phyloP scores from a whole-genome alignment of 768 basidiomycete species.

The Nevesoporus exiguus region DNA sequence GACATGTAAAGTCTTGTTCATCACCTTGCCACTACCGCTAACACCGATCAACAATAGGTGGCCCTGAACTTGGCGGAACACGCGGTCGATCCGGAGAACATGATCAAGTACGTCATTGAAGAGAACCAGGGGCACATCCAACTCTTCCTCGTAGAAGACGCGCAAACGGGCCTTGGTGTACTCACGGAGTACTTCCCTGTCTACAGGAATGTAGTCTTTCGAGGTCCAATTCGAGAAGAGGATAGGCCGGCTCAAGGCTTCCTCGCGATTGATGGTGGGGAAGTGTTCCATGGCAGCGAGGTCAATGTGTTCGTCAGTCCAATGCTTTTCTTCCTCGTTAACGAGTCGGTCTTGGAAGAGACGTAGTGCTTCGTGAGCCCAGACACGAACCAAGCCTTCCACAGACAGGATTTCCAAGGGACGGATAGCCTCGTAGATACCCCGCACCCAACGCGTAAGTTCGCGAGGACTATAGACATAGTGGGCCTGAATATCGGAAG shows the following conservation, averaged over 20 bases:
- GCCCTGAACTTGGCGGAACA: slow-evolving; percentile 97
- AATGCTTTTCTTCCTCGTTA: slow-evolving; percentile 83
- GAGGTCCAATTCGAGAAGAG: slow-evolving; percentile 99
- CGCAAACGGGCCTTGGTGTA: slow-evolving; percentile 95
- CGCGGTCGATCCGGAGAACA: slow-evolving; percentile 95
- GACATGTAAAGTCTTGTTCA: slow-evolving; percentile 7
- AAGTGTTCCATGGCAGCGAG: slow-evolving; percentile 81
- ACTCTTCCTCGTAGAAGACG: slow-evolving; percentile 99
- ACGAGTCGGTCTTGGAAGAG: slow-evolving; percentile 98
- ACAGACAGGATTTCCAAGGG: slow-evolving; percentile 91
- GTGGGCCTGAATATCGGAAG: slow-evolving; percentile 95
- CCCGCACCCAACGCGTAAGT: slow-evolving; percentile 94
- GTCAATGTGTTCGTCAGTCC: slow-evolving; percentile 96
- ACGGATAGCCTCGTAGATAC: slow-evolving; percentile 94
- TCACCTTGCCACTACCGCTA: slow-evolving; percentile 96
- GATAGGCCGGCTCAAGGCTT: slow-evolving; percentile 86
- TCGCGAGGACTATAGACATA: slow-evolving; percentile 99
- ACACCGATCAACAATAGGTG: slow-evolving; percentile 96
- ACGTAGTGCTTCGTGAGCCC: slow-evolving; percentile 97
- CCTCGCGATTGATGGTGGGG: slow-evolving; percentile 85
- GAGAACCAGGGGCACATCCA: slow-evolving; percentile 94
- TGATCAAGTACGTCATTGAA: slow-evolving; percentile 99
- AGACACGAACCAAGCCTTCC: slow-evolving; percentile 93
- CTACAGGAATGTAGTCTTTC: slow-evolving; percentile 93
- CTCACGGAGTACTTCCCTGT: slow-evolving; percentile 88